These are phyloP conservation scores for Malassezia obtusa DNA, from an alignment of 1,284 basidiomycete species.

Conservation along the genomic window DNA sequence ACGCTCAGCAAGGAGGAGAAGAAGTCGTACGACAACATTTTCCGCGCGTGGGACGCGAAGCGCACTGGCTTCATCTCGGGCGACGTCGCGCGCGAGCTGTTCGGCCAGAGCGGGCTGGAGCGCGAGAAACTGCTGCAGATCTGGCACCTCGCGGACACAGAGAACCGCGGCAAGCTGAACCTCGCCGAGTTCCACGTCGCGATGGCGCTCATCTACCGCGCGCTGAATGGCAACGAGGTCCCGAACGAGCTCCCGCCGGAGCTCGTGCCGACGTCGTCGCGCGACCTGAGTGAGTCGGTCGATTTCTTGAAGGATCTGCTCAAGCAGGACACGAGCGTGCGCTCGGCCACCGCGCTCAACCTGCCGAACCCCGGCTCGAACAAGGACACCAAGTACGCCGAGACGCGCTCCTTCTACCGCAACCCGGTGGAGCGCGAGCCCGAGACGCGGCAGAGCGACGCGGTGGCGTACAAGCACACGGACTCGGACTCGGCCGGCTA, in stretches of 20 bases:
- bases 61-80: conserved; percentile 80
- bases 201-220: conserved; percentile 92
- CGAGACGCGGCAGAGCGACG: conserved; percentile 63
- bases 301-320: conserved; percentile 82
- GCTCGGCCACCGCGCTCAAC: conserved; percentile 50
- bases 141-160: conserved; percentile 56
- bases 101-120: conserved; percentile 81
- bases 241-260: conserved; percentile 79
- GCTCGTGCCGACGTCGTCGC: conserved; percentile 81
- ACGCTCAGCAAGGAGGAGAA: conserved; percentile 78
- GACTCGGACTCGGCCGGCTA: conserved; percentile 57
- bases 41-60: conserved; percentile 83
- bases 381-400: conserved; percentile 51
- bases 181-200: conserved; percentile 95
- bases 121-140: conserved; percentile 86
- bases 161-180: conserved; percentile 54
- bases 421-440: conserved; percentile 50
- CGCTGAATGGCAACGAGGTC: conserved; percentile 72
- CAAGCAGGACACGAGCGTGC: conserved; percentile 60
- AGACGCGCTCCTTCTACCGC: conserved; percentile 60
- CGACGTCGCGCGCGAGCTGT: conserved; percentile 77
- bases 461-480: conserved; percentile 83
- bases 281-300: conserved; percentile 81
- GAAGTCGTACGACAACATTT: conserved; percentile 93
- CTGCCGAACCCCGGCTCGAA: conserved; percentile 46